Conservation (phyloP, 192 early-diverging fungal species). For the Linnemannia schmuckeri region DNA sequence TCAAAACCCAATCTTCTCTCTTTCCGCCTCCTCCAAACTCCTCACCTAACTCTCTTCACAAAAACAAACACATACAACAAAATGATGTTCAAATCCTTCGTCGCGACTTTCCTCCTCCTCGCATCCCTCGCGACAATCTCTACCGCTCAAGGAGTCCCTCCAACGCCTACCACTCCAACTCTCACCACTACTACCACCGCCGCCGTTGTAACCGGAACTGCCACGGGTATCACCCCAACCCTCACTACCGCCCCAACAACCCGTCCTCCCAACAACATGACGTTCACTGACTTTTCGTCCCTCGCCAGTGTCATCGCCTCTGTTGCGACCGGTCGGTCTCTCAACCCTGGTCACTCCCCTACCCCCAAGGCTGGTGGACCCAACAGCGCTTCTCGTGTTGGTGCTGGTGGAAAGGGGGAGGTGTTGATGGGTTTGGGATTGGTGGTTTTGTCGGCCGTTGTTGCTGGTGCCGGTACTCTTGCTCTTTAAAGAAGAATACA, state of each 20-base stretch:
- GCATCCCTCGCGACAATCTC: conserved; percentile 17
- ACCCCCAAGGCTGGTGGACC: neutral
- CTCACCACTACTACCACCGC: neutral
- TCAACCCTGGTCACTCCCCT: conserved; percentile 11
- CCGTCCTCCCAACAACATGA: neutral
- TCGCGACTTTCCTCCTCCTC: conserved; percentile 29
- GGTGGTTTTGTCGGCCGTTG: conserved; percentile 13
- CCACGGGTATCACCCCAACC: neutral
- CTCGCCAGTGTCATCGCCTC: conserved; percentile 32
- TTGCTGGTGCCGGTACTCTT: conserved; percentile 29
- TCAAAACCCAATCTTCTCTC: conserved; percentile 8
- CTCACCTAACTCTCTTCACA: neutral
- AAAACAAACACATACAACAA: neutral
- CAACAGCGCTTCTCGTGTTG: neutral
- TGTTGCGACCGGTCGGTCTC: conserved; percentile 10
- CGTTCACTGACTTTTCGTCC: conserved; percentile 25
- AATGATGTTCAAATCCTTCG: conserved; percentile 30
- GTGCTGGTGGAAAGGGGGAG: neutral
- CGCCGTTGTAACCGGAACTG: neutral
- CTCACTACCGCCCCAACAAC: neutral
- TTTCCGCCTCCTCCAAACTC: neutral
- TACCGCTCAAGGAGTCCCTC: neutral
- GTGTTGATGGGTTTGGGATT: conserved; percentile 11
- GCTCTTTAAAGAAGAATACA: conserved; percentile 1
- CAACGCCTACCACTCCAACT: neutral